Evolutionary conservation across 345 rosid species (phyloP).

Genomic region (Boechera retrofracta): DNA sequence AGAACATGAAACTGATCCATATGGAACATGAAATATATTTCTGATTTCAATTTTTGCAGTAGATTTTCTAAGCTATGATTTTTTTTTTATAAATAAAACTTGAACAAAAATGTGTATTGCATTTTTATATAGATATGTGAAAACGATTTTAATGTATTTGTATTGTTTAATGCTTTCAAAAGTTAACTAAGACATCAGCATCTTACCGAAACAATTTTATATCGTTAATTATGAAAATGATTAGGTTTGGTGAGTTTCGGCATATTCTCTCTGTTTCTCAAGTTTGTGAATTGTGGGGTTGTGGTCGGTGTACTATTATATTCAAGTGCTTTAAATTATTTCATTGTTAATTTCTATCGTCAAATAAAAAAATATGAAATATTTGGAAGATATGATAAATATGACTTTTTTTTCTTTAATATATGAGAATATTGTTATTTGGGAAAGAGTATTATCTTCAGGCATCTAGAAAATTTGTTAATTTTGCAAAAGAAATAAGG

Average conservation of each 20-base stretch:
- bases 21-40: not conserved
- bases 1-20: not conserved
- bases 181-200: slow-evolving; percentile 2
- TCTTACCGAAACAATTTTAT: slow-evolving; percentile 10
- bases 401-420: not conserved
- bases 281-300: slow-evolving; percentile 20
- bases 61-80: not conserved
- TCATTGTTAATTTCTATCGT: not conserved
- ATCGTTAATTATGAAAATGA: slow-evolving; percentile 27
- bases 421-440: not conserved
- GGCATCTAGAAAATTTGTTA: not conserved
- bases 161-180: not conserved
- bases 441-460: not conserved
- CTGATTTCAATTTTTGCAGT: not conserved
- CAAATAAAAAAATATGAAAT: not conserved
- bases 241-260: slow-evolving; percentile 32
- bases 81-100: not conserved
- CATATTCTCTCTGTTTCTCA: not conserved
- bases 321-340: not conserved
- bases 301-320: slow-evolving; percentile 39
- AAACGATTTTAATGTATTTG: not conserved
- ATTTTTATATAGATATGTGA: not conserved
- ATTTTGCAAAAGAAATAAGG: not conserved
- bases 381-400: too few relatives aligned
- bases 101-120: not conserved